A percentile compares a stretch with the other conserved stretches of the same genome.
phyloP scores from a whole-genome alignment of 2,329 filamentous ascomycete genomes.

The Metarhizium rileyi region DNA sequence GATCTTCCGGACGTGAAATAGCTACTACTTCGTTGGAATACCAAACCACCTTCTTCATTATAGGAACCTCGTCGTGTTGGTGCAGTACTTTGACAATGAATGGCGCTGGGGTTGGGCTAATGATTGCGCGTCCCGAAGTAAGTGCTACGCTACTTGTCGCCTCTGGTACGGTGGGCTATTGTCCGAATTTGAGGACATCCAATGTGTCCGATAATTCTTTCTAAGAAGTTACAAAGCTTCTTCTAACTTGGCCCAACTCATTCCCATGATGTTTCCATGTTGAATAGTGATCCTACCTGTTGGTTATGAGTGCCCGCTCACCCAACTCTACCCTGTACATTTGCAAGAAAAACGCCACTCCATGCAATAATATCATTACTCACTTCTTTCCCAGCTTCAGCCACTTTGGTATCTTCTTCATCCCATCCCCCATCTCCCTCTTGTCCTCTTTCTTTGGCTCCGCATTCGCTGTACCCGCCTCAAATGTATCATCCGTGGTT shows the following conservation, averaged over 20 bases:
- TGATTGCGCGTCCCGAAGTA: no score
- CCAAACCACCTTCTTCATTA: constrained; percentile 1
- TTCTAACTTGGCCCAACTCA: neutral
- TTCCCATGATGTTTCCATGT: neutral
- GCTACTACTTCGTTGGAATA: constrained; percentile 2
- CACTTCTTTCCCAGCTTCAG: constrained; percentile 66
- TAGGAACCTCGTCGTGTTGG: neutral
- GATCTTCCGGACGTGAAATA: neutral
- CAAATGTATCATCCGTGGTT: constrained; percentile 29
- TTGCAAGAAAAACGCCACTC: neutral
- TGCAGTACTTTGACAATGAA: no score
- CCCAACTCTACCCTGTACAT: neutral
- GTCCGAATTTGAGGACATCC: neutral
- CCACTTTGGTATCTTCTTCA: constrained; percentile 56
- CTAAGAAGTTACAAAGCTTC: neutral
- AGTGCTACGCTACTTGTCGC: no score
- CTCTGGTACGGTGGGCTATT: no score
- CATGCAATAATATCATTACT: neutral
- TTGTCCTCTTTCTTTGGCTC: constrained; percentile 25
- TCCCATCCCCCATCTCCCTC: constrained; percentile 28
- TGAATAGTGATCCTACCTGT: neutral
- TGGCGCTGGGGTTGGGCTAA: no score
- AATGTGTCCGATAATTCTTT: neutral
- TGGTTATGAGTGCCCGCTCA: neutral
- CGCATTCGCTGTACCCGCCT: constrained; percentile 12